Conservation (phyloP, 2,329 filamentous ascomycete genomes). For the Laburnicola sp. region DNA sequence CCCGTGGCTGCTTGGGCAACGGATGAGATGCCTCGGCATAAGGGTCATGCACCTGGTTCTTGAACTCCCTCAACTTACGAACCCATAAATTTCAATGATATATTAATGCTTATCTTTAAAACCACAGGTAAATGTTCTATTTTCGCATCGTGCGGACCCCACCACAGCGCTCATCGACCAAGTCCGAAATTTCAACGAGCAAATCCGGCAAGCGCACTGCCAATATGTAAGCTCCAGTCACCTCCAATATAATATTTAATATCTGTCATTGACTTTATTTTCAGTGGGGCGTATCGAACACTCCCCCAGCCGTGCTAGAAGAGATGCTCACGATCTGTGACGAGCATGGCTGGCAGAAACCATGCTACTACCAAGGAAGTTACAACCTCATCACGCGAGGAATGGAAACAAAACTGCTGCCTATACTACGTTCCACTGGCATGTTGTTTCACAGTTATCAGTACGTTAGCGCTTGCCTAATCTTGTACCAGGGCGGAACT, state of each 20-base stretch:
- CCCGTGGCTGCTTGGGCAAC: background rate
- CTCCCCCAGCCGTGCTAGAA: constrained; percentile 7
- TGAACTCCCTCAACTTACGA: too few relatives aligned
- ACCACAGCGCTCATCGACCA: constrained; percentile 14
- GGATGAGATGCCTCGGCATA: too few relatives aligned
- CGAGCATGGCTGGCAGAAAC: constrained; percentile 14
- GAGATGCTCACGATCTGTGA: constrained; percentile 14
- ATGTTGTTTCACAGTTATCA: constrained; percentile 9
- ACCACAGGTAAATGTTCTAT: constrained; percentile 10
- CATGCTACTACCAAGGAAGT: constrained; percentile 14
- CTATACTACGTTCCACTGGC: constrained; percentile 9
- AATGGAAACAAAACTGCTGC: constrained; percentile 15
- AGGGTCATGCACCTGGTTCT: too few relatives aligned
- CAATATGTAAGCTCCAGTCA: constrained; percentile 3
- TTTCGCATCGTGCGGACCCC: constrained; percentile 16
- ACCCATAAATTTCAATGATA: too few relatives aligned
- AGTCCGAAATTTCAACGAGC: constrained; percentile 14
- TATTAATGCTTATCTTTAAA: background rate
- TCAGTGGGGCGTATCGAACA: constrained; percentile 17
- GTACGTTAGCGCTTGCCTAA: constrained; percentile 1
- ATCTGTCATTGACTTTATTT: background rate
- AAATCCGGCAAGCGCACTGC: constrained; percentile 7
- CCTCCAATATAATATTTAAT: background rate
- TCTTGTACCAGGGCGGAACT: too few relatives aligned
- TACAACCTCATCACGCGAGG: constrained; percentile 15